These are phyloP conservation scores for Gloeostereum incarnatum DNA, from an alignment of 768 basidiomycete genomes.

Conservation along the genomic window DNA sequence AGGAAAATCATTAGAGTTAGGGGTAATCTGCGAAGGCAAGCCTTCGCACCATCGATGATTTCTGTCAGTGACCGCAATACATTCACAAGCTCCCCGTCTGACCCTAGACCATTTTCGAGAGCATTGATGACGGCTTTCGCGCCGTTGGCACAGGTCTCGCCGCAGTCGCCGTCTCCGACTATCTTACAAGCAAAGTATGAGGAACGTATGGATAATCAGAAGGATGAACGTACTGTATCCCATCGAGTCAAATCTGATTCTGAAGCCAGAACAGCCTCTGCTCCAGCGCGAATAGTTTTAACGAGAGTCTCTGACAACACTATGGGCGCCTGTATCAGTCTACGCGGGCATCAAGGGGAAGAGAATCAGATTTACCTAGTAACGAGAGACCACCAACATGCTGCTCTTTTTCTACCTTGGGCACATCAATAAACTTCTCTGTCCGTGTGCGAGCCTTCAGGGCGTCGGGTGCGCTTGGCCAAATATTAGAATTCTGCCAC, in stretches of 20 bases:
- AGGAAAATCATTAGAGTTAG: neutral
- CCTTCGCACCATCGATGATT: slow-evolving; percentile 7
- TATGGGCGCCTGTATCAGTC: neutral
- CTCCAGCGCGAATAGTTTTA: slow-evolving; percentile 1
- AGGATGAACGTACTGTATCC: slow-evolving; percentile 3
- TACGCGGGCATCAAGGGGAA: neutral
- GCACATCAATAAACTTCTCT: slow-evolving; percentile 5
- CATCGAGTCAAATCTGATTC: slow-evolving; percentile 5
- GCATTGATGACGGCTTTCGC: slow-evolving; percentile 3
- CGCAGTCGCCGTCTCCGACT: slow-evolving; percentile 7
- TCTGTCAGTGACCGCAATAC: slow-evolving; percentile 6
- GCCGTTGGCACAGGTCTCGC: slow-evolving; percentile 6
- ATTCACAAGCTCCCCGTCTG: slow-evolving; percentile 5
- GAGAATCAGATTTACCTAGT: neutral
- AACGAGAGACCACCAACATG: neutral
- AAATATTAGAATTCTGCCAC: slow-evolving; percentile 9
- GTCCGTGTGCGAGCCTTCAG: neutral
- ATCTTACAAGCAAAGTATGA: neutral
- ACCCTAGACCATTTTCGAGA: slow-evolving; percentile 4
- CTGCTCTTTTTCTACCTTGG: neutral
- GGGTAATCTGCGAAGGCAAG: neutral
- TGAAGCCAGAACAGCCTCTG: slow-evolving; percentile 2
- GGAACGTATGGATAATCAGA: neutral
- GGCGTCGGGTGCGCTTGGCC: neutral
- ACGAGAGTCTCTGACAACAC: neutral